A percentile compares a stretch with the other conserved stretches of the same genome.
These are phyloP conservation scores for Cajanus cajan DNA, from an alignment of 306 rosid genomes.

Conservation along the genomic window DNA sequence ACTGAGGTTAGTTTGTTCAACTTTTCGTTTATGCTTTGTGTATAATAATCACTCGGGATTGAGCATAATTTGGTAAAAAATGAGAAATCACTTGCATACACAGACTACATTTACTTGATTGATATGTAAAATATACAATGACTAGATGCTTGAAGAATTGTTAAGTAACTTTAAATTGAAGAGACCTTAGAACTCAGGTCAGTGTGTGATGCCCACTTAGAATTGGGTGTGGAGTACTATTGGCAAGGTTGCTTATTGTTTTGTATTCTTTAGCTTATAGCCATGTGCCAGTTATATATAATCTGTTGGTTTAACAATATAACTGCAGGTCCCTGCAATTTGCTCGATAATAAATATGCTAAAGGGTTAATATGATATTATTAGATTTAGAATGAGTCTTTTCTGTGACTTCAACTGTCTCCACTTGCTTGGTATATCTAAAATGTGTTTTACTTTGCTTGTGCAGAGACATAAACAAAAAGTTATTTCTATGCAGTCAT, in stretches of 20 bases:
- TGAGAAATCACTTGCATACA: not conserved
- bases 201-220: not conserved
- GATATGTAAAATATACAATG: not conserved
- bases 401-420: slow-evolving; percentile 8
- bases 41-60: not conserved
- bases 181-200: not conserved
- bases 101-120: not conserved
- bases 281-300: not conserved
- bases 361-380: not conserved
- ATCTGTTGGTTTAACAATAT: not conserved
- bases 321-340: not conserved
- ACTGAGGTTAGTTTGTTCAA: slow-evolving; percentile 70
- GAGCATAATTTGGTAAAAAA: not conserved
- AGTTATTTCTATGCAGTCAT: not conserved
- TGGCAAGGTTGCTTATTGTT: not conserved
- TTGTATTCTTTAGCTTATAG: not conserved
- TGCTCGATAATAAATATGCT: not conserved
- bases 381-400: not conserved
- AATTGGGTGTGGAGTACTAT: slow-evolving; percentile 4
- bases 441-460: not conserved
- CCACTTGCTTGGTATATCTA: not conserved
- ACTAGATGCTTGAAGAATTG: not conserved
- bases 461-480: not conserved
- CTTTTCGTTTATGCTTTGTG: slow-evolving; percentile 15
- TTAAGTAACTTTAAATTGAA: not conserved